Evolutionary conservation across 176 grass and related monocot species (phyloP).

Genomic region (Oryza glumipatula): DNA sequence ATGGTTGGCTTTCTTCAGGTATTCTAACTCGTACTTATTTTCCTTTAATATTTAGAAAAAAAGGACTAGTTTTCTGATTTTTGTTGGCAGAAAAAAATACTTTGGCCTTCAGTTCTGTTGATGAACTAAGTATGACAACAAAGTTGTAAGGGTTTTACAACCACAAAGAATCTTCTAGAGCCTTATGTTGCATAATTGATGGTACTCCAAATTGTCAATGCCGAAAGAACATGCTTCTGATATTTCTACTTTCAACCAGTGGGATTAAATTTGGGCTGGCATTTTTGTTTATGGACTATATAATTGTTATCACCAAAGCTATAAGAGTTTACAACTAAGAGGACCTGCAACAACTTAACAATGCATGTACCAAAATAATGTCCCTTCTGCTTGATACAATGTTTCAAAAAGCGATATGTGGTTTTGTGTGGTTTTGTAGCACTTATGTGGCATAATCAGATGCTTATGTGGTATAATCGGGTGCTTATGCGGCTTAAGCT

Average conservation of each 20-base stretch:
- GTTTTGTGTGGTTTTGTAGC: too few relatives aligned
- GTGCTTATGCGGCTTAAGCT: too few relatives aligned
- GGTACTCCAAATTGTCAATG: not conserved
- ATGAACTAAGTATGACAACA: not conserved
- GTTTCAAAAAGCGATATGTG: too few relatives aligned
- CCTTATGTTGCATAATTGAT: not conserved
- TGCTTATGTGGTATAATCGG: too few relatives aligned
- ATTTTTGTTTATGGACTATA: not conserved
- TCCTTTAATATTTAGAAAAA: not conserved
- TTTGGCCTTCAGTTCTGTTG: not conserved
- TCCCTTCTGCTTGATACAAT: not conserved
- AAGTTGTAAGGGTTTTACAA: not conserved
- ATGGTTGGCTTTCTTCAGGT: slow-evolving; percentile 95
- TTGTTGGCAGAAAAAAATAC: not conserved
- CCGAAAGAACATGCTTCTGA: not conserved
- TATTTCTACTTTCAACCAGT: not conserved
- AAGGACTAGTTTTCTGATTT: slow-evolving; percentile 8
- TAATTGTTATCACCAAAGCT: slow-evolving; percentile 16
- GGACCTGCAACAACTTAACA: not conserved
- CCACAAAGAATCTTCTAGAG: not conserved
- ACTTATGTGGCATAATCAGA: too few relatives aligned
- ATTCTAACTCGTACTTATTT: slow-evolving; percentile 38
- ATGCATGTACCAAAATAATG: slow-evolving; percentile 12
- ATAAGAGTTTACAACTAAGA: not conserved
- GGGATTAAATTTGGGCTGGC: not conserved